Conservation (phyloP, 2,329 filamentous ascomycete genomes). For the Sclerotinia subarctica region DNA sequence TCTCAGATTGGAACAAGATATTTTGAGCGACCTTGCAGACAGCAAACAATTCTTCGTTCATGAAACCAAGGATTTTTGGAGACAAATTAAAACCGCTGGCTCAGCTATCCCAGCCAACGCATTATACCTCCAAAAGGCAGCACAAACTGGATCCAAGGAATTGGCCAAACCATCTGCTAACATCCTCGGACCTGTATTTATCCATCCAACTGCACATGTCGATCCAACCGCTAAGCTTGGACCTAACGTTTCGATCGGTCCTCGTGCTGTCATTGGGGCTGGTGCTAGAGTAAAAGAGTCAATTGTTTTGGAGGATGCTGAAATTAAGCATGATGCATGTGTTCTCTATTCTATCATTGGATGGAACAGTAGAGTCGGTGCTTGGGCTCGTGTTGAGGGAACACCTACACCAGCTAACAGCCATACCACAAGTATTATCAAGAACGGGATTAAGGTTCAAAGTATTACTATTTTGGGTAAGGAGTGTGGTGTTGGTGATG, state of each 20-base stretch:
- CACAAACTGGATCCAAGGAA: constrained; percentile 77
- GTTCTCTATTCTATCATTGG: constrained; percentile 95
- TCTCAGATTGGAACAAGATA: constrained; percentile 94
- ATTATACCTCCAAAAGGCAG: constrained; percentile 91
- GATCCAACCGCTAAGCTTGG: constrained; percentile 95
- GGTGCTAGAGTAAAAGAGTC: constrained; percentile 93
- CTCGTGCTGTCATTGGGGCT: constrained; percentile 78
- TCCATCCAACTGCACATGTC: constrained; percentile 85
- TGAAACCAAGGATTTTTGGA: constrained; percentile 99
- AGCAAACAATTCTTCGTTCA: constrained; percentile 98
- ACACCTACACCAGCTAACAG: constrained; percentile 83
- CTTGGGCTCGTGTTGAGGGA: constrained; percentile 97
- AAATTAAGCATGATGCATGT: constrained; percentile 96
- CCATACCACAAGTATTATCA: constrained; percentile 91
- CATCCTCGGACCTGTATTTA: constrained; percentile 90
- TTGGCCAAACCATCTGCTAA: constrained; percentile 79
- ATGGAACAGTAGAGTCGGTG: constrained; percentile 91
- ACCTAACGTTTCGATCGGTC: constrained; percentile 93
- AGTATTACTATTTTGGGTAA: constrained; percentile 97
- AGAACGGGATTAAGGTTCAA: constrained; percentile 98
- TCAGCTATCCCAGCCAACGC: constrained; percentile 96
- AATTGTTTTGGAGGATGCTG: constrained; percentile 89
- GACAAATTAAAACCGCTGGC: constrained; percentile 98
- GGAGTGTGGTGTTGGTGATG: constrained; percentile 90
- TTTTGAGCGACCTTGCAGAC: constrained; percentile 90